Evolutionary conservation across 106 monocot genomes (phyloP).

Genomic region (Amphibolis antarctica): DNA sequence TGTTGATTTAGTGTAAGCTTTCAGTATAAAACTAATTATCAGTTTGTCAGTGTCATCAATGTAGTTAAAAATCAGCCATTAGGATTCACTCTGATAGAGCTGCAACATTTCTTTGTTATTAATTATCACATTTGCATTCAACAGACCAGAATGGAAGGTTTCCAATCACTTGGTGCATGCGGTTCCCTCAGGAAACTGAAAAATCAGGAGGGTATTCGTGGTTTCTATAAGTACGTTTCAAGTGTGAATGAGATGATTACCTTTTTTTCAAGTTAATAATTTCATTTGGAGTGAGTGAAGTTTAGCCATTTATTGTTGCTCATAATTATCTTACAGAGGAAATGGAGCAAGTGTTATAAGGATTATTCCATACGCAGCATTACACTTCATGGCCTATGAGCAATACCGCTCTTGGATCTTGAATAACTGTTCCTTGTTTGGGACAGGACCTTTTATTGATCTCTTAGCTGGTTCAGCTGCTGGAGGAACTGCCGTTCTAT

Average conservation of each 20-base stretch:
- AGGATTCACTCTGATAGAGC: neutral
- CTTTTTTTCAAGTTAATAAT: neutral
- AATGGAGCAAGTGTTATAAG: slow-evolving; percentile 94
- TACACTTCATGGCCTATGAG: slow-evolving; percentile 91
- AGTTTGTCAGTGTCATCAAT: too few relatives aligned
- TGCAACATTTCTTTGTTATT: neutral
- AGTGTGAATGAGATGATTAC: neutral
- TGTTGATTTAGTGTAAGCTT: too few relatives aligned
- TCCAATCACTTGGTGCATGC: slow-evolving; percentile 62
- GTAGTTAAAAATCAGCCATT: neutral
- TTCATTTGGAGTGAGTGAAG: neutral
- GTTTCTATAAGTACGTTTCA: slow-evolving; percentile 70
- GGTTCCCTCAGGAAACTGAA: slow-evolving; percentile 59
- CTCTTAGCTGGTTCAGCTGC: slow-evolving; percentile 90
- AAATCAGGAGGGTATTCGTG: slow-evolving; percentile 64
- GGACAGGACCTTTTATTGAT: slow-evolving; percentile 73
- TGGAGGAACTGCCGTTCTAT: slow-evolving; percentile 93
- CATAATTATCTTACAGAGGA: slow-evolving; percentile 36
- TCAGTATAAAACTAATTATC: too few relatives aligned
- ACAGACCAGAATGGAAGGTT: slow-evolving; percentile 71
- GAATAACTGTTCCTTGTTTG: slow-evolving; percentile 58
- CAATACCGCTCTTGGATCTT: slow-evolving; percentile 71
- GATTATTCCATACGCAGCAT: slow-evolving; percentile 90
- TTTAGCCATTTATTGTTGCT: neutral
- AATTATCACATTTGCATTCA: neutral